A percentile compares a stretch with the other conserved stretches of the same genome.
Evolutionary conservation across 257 asterid genomes (phyloP).

Genomic region (Agastache rugosa): DNA sequence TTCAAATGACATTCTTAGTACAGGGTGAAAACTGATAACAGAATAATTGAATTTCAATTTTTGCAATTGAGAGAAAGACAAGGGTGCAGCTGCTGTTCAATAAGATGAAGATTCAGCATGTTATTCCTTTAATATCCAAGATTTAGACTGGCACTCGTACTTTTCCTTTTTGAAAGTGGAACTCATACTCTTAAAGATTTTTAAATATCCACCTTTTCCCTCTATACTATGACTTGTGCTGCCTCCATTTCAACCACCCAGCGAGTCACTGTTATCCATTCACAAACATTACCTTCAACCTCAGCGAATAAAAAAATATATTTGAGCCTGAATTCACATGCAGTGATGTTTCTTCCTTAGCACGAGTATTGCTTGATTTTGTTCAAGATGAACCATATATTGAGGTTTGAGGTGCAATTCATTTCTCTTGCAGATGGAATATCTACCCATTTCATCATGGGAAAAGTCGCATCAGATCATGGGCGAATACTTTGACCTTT

Average conservation of each 20-base stretch:
- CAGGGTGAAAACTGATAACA: not conserved
- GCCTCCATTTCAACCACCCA: not conserved
- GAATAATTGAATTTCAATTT: too few species aligned
- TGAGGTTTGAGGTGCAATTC: not conserved
- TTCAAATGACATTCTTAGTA: not conserved
- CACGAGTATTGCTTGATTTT: conserved; percentile 6
- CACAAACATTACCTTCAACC: not conserved
- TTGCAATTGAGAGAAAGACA: conserved; percentile 1
- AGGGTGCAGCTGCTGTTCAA: not conserved
- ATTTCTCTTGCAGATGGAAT: conserved; percentile 80
- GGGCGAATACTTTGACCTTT: conserved; percentile 85
- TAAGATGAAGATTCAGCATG: not conserved
- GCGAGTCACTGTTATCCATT: not conserved
- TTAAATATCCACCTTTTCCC: not conserved
- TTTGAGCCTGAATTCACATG: not conserved
- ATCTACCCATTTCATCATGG: conserved; percentile 90
- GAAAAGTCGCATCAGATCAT: conserved; percentile 79
- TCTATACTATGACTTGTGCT: not conserved
- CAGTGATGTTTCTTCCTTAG: not conserved
- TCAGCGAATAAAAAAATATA: not conserved
- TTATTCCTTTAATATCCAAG: not conserved
- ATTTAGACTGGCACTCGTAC: not conserved
- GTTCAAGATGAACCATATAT: not conserved
- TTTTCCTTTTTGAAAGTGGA: not conserved
- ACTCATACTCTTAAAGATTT: conserved; percentile 2